These are phyloP conservation scores for Backusella parvicylindrica DNA, from an alignment of 192 early-diverging fungal genomes.

Conservation along the genomic window DNA sequence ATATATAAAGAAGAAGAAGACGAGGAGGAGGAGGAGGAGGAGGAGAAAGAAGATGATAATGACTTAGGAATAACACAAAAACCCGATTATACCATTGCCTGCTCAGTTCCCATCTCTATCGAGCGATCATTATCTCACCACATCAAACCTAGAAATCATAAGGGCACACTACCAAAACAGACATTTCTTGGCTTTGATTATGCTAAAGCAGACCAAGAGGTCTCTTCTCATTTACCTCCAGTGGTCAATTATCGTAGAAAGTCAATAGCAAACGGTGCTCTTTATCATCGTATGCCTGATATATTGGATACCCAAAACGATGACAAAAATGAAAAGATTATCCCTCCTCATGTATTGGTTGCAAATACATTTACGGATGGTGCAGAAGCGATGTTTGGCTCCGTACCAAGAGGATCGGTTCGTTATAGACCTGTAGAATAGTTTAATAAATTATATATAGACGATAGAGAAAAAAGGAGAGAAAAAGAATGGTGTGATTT, in stretches of 20 bases:
- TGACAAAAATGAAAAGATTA: not conserved
- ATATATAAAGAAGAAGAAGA: not conserved
- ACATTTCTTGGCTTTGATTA: conserved; percentile 4
- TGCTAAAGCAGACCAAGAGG: not conserved
- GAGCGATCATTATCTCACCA: not conserved
- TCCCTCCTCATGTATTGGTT: conserved; percentile 8
- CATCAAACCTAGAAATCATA: not conserved
- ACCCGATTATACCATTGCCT: not conserved
- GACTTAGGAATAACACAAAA: not conserved
- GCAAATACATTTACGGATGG: conserved; percentile 10
- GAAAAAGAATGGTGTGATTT: not conserved
- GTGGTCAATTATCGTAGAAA: not conserved
- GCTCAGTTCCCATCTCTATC: not conserved
- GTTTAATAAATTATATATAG: not conserved
- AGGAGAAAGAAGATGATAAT: not conserved
- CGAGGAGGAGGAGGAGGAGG: no score
- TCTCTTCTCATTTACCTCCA: not conserved
- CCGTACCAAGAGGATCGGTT: not conserved
- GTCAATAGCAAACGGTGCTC: not conserved
- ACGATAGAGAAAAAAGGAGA: not conserved
- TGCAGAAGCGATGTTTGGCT: conserved; percentile 9
- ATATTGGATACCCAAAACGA: not conserved
- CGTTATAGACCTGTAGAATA: conserved; percentile 3
- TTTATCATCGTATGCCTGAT: not conserved
- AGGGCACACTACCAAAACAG: not conserved